Evolutionary conservation across 257 asterid species (phyloP).

Genomic region (Fraxinus cuspidata): DNA sequence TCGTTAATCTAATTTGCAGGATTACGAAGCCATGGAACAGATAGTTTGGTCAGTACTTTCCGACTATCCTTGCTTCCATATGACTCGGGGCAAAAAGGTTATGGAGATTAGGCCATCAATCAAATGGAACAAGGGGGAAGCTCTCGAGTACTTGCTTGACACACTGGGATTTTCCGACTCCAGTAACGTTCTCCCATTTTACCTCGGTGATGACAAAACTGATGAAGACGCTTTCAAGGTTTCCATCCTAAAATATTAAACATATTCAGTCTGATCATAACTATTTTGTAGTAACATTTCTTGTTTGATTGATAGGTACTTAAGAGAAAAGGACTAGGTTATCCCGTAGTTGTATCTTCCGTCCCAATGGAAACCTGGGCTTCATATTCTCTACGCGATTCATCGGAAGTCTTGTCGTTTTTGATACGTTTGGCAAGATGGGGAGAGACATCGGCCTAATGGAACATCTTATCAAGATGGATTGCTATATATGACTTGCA

Average conservation of each 20-base stretch:
- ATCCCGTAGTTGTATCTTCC: constrained; percentile 65
- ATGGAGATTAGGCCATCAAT: constrained; percentile 82
- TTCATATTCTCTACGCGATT: constrained; percentile 56
- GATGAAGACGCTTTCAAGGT: constrained; percentile 96
- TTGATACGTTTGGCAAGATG: constrained; percentile 50
- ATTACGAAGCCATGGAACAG: constrained; percentile 52
- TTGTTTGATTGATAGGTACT: constrained; percentile 45
- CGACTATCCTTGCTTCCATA: constrained; percentile 47
- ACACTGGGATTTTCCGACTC: constrained; percentile 55
- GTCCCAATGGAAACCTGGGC: constrained; percentile 65
- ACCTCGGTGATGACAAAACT: constrained; percentile 76
- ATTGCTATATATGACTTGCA: not conserved
- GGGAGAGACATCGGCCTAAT: constrained; percentile 31
- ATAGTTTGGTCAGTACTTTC: constrained; percentile 37
- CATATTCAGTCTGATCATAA: not conserved
- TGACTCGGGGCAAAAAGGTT: constrained; percentile 76
- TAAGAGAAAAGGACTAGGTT: constrained; percentile 45
- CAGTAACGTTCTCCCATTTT: constrained; percentile 54
- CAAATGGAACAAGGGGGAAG: constrained; percentile 83
- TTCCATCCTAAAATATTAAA: not conserved
- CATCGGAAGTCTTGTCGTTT: constrained; percentile 61
- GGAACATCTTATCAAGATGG: not conserved
- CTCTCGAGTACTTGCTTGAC: constrained; percentile 60
- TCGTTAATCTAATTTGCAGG: constrained; percentile 35
- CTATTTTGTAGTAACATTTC: not conserved